Evolutionary conservation across 148 eudicot species (phyloP).

Genomic region (Chenopodium berlandieri): DNA sequence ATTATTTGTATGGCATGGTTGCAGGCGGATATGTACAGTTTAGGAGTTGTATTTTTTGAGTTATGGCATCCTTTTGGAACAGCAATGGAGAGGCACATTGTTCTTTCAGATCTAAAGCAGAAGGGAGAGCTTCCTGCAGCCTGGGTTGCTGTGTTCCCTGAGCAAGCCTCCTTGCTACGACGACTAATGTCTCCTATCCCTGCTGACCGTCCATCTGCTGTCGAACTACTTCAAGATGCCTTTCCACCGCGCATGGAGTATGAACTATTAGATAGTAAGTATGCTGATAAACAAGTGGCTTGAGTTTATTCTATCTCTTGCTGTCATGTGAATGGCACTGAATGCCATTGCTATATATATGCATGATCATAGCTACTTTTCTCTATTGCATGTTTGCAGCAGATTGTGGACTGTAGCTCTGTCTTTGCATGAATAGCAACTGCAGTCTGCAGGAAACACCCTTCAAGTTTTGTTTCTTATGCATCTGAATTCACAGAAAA

Average conservation of each 20-base stretch:
- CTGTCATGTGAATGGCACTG: background rate
- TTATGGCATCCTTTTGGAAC: constrained; percentile 94
- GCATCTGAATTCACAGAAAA: no score
- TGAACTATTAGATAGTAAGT: constrained; percentile 86
- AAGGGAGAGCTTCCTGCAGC: constrained; percentile 71
- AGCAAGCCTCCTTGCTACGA: constrained; percentile 69
- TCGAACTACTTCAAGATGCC: constrained; percentile 80
- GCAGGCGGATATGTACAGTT: constrained; percentile 97
- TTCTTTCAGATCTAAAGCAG: constrained; percentile 81
- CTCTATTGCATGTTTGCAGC: no score
- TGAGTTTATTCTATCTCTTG: background rate
- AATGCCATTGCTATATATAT: background rate
- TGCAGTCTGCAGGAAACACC: no score
- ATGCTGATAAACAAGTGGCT: background rate
- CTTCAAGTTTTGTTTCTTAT: no score
- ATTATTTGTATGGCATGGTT: constrained; percentile 15
- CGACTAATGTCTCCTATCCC: constrained; percentile 82
- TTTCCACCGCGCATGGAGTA: constrained; percentile 96
- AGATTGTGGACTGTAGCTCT: no score
- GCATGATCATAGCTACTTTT: no score
- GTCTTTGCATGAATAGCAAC: no score
- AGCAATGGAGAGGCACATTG: constrained; percentile 89
- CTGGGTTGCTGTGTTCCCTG: constrained; percentile 85
- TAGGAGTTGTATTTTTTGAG: constrained; percentile 91
- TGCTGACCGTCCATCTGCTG: constrained; percentile 92